Base-by-base conservation (phyloP, 2,329 filamentous ascomycete genomes). In the Dichotomopilus funicola region DNA sequence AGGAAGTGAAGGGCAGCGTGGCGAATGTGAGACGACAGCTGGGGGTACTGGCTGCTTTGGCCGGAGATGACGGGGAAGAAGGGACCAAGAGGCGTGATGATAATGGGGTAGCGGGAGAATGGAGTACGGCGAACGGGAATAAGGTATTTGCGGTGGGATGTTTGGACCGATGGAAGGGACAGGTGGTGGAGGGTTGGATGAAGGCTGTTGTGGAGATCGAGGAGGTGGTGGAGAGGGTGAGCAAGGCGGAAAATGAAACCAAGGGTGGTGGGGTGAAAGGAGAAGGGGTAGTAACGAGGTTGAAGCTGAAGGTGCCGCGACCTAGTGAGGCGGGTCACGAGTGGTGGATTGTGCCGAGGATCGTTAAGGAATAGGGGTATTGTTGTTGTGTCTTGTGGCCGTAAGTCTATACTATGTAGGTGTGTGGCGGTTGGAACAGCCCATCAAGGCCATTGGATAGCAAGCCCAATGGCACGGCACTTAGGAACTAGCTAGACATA, bases 171-270 rank as follows among this genome's bases (percentile, higher is more conserved):
- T 91, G 87, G 86, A 67, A 78, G 13, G 73, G 19, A 27, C 19
- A 72, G 27, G 76, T 81, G 27, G 73, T 80, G 9, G 86, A 82
- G 67, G 77, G 80, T 58, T 79, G 78, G 8, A 75, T 88, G 63
- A 83, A 83, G 64, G 82, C 86, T n/a, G 86, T 83, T 61, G 90
- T 91, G 58, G 83, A 82, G 7, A 77, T 85, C 0, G 82, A 82
- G 5, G 79, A 91, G 59, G 81, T 84, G 0, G 78, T 89, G 44
- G 77, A 78, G 31, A 76, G 75, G 1, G 68, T 87, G 48, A 79
- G 78, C 64, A 86, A 83, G 67, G 78, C 77, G 2, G 63, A 86
- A 37, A 48, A 37, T 40, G 60, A 10, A 67, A 44, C 43, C 77
- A 49, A 70, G 69, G 53, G 63, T 82, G 33, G 76, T 80, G 64